Evolutionary conservation across 371 early-diverging fungal genomes (phyloP), one percentile per base, ranked within the genome.

Genomic region (Mucor lusitanicus): DNA sequence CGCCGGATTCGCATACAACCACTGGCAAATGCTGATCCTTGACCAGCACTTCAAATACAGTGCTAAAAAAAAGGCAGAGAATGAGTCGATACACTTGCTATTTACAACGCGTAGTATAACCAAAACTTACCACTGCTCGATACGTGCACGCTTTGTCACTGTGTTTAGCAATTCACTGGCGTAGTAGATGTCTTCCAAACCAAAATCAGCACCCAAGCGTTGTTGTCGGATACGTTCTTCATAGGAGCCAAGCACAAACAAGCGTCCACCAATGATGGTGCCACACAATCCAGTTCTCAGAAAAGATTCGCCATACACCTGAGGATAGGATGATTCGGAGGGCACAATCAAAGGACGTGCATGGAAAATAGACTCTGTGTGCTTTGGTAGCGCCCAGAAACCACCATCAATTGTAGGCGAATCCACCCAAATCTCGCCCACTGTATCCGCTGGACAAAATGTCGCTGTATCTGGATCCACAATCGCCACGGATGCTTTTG

Each of bases 361-460:
- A 32, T 85, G 80, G 73, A 92, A 92, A 8, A 91, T 89, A 21
- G 85, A 82, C 56, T 90, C 87, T 0, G 89, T 90, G 42, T 90
- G 86, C 68, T 86, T 87, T 6, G 91, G 88, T 27, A 92, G 74
- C 19, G 80, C 88, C 91, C 90, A 92, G 80, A 93, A 93, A 3
- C 90, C 90, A 46, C 84, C 85, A 15, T 87, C 84, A 39, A 93
- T 72, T 13, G 84, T 81, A 11, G 89, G 88, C 6, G 90, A 87
- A 68, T 88, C 80, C 3, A 93, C 83, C 92, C 94, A 94, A 27
- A 94, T 83, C 74, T 94, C 94, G 35, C 94, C 94, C 25, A 94
- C 82, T 3, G 83, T 79, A 69, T 90, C 85, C 0, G 88, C 84
- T 17, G 88, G 83, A 42, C 91, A 92, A 19, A 94, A 72, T 11